Percentiles rank a stretch among this genome's conserved stretches.
These are phyloP conservation scores for Cadophora sp. DNA, from an alignment of 2,329 filamentous ascomycete genomes.

Conservation along the genomic window DNA sequence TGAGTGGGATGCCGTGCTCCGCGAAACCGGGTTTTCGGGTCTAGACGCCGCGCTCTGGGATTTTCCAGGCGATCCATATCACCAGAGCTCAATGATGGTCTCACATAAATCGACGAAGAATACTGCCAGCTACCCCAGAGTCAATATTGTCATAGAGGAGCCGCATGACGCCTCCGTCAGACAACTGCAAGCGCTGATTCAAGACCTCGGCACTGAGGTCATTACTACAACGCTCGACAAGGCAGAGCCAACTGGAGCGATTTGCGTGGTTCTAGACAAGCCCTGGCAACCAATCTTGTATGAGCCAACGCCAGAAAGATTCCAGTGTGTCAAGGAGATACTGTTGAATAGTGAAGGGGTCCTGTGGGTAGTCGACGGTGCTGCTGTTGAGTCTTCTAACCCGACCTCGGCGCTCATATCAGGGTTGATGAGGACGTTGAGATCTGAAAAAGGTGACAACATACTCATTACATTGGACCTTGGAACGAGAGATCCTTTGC, in stretches of 20 bases:
- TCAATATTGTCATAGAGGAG: not conserved
- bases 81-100: conserved; percentile 14
- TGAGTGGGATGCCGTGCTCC: conserved; percentile 7
- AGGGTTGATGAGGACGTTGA: conserved; percentile 1
- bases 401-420: not conserved
- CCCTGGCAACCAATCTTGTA: not conserved
- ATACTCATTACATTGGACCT: not conserved
- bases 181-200: not conserved
- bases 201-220: not conserved
- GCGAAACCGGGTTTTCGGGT: conserved; percentile 3
- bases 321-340: not conserved
- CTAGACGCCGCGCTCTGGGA: conserved; percentile 3
- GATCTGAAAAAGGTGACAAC: not conserved
- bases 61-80: not conserved
- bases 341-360: not conserved
- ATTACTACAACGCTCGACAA: not conserved
- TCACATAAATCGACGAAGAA: not conserved
- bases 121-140: not conserved
- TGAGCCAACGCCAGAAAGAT: not conserved
- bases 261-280: conserved; percentile 3
- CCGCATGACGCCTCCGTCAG: not conserved
- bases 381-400: not conserved
- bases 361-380: not conserved
- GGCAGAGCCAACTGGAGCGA: not conserved
- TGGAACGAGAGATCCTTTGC: not conserved